Base-by-base conservation (phyloP, 768 basidiomycete species). In the Rhodotorula sphaerocarpa region DNA sequence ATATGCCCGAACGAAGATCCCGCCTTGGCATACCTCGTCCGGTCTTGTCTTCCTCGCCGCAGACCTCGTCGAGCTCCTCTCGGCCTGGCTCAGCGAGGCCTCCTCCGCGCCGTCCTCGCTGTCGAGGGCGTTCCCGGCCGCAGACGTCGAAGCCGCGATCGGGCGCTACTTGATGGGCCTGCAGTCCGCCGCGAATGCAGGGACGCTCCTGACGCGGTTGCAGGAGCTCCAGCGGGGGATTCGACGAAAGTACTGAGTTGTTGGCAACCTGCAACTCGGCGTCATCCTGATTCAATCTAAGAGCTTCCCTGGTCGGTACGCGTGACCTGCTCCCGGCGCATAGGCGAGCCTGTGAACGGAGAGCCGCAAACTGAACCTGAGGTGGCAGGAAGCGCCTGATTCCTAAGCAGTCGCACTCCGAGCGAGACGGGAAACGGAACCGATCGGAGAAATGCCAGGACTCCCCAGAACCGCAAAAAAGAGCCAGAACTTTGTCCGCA, bases 21-120 rank as follows among this genome's bases (percentile, higher is more conserved):
- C 70, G 34, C 70, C 66, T 14, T 70, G 62, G 66, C 71, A 73
- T 65, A 72, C 66, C 50, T 59, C 66, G 16, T 63, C 70, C 42
- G 65, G 66, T 7, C 67, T 73, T 27, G 60, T 68, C 42, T 75
- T 73, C 66, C 74, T 73, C 55, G 71, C 73, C 3, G 61, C 73
- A 25, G 75, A 76, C 54, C 56, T 72, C 2, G 65, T 61, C 12
- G 58, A 67, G 6, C 51, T 76, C n/a, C 57, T 71, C 27, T 47
- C 66, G 3, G n/a, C 63, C 34, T 77, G 76, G 76, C 63, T 73
- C 23, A 20, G 55, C 9, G 71, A 72, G 27, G 66, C 70, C 18
- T 30, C 31, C 1, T 44, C 61, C 15, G 42, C 67, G 42, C 53
- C 57, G 15, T 50, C 58, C 12, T 47, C 63, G 23, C 48, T 50